A percentile compares a stretch with the other conserved stretches of the same genome.
Conservation (phyloP, 495 filamentous ascomycete genomes). For the Aspergillus mulundensis region DNA sequence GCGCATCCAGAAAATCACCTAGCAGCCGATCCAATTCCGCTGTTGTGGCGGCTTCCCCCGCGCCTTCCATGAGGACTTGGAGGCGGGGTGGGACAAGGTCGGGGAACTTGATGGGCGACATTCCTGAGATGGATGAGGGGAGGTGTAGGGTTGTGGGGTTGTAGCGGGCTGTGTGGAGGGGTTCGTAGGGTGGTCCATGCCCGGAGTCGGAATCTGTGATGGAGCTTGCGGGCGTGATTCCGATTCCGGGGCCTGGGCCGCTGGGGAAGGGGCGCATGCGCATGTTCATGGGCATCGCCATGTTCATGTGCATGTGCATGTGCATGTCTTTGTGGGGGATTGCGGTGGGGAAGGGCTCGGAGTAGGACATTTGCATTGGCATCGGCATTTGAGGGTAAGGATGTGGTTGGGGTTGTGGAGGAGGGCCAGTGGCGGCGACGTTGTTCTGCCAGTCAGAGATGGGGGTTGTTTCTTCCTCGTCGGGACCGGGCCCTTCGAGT, state of each 20-base stretch:
- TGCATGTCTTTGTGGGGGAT: not conserved
- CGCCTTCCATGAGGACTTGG: slow-evolving; percentile 32
- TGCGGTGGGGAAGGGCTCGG: slow-evolving; percentile 21
- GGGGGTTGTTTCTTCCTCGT: slow-evolving; percentile 32
- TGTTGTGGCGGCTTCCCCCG: slow-evolving; percentile 28
- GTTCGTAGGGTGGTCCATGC: slow-evolving; percentile 16
- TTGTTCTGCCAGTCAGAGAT: slow-evolving; percentile 21
- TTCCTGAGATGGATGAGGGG: not conserved
- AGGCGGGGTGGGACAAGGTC: slow-evolving; percentile 30
- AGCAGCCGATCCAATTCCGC: slow-evolving; percentile 39
- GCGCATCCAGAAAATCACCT: slow-evolving; percentile 35
- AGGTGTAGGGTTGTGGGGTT: not conserved
- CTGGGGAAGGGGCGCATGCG: too few relatives aligned
- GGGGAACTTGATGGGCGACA: slow-evolving; percentile 27
- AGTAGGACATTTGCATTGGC: slow-evolving; percentile 25
- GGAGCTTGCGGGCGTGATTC: not conserved
- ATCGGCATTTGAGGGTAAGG: slow-evolving; percentile 12
- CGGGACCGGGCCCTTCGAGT: slow-evolving; percentile 42
- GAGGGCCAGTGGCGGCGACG: not conserved
- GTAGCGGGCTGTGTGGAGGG: slow-evolving; percentile 23
- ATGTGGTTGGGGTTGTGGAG: slow-evolving; percentile 13
- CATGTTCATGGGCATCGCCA: too few relatives aligned
- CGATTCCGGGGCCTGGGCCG: too few relatives aligned
- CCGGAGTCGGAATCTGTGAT: not conserved
- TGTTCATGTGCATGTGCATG: not conserved